Percentiles rank a stretch among this genome's conserved stretches.
phyloP scores from a whole-genome alignment of 2,329 filamentous ascomycete genomes.

The Helotiales sp. region DNA sequence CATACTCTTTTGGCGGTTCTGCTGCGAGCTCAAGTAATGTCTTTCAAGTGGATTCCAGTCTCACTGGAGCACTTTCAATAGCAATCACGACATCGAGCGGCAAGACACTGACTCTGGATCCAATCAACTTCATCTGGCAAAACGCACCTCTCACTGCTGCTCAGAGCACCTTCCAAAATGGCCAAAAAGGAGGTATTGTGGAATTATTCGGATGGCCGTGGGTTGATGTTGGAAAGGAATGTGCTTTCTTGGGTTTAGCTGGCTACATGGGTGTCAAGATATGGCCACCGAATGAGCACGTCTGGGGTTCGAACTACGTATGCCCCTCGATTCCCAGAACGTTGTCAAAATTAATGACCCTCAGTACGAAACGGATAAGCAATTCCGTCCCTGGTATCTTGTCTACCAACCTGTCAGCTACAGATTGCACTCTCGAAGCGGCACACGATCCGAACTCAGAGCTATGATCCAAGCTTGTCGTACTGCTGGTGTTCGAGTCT shows the following conservation, averaged over 20 bases:
- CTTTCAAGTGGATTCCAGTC: conserved; percentile 35
- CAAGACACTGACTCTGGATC: conserved; percentile 36
- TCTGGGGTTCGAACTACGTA: conserved; percentile 41
- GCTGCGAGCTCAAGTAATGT: conserved; percentile 30
- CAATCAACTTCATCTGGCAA: conserved; percentile 42
- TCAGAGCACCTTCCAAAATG: conserved; percentile 36
- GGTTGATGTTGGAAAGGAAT: conserved; percentile 41
- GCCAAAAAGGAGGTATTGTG: conserved; percentile 41
- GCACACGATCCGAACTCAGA: conserved; percentile 37
- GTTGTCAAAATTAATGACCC: background rate
- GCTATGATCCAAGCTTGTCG: conserved; percentile 36
- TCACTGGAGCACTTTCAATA: conserved; percentile 32
- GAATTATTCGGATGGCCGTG: conserved; percentile 44
- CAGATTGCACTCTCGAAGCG: conserved; percentile 39
- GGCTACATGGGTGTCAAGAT: conserved; percentile 43
- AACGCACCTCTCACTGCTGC: conserved; percentile 36
- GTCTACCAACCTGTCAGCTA: conserved; percentile 43
- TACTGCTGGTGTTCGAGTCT: conserved; percentile 40
- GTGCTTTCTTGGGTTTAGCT: conserved; percentile 40
- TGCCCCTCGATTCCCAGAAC: background rate
- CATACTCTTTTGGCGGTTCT: conserved; percentile 32
- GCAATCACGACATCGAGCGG: conserved; percentile 36
- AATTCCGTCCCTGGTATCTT: conserved; percentile 42
- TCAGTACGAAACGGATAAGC: conserved; percentile 39
- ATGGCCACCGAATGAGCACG: conserved; percentile 40